Conservation (phyloP, 2,329 filamentous ascomycete genomes). For the Orbilia brochopaga region DNA sequence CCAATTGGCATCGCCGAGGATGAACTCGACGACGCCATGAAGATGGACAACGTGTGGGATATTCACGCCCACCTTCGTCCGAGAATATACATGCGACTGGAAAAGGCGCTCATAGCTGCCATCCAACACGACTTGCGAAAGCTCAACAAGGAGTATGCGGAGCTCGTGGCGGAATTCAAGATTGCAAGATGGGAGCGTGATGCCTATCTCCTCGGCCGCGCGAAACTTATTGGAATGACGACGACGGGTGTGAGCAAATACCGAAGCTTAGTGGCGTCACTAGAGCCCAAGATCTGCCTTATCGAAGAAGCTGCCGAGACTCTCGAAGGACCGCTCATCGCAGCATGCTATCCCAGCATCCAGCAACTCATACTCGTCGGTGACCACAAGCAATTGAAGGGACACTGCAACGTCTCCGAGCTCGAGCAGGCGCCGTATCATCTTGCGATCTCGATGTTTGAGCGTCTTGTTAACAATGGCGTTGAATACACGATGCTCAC, state of each 20-base stretch:
- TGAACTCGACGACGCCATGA: constrained; percentile 58
- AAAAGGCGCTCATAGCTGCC: constrained; percentile 63
- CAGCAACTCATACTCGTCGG: constrained; percentile 69
- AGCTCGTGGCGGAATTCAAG: constrained; percentile 63
- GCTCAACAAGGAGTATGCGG: constrained; percentile 63
- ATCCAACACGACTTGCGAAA: constrained; percentile 62
- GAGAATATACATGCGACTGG: constrained; percentile 70
- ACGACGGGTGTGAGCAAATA: constrained; percentile 84
- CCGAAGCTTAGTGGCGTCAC: constrained; percentile 69
- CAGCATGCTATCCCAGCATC: constrained; percentile 63
- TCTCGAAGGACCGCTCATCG: constrained; percentile 67
- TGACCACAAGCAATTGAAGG: constrained; percentile 79
- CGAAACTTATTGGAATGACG: constrained; percentile 71
- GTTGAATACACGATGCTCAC: constrained; percentile 70
- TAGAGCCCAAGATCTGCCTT: constrained; percentile 72
- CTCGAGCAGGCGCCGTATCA: constrained; percentile 69
- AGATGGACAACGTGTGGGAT: constrained; percentile 66
- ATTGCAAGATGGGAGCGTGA: constrained; percentile 68
- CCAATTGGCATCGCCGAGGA: constrained; percentile 57
- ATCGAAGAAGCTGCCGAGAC: constrained; percentile 84
- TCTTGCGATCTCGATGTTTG: constrained; percentile 78
- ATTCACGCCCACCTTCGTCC: constrained; percentile 67
- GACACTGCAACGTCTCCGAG: constrained; percentile 68
- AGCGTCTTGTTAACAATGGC: constrained; percentile 72
- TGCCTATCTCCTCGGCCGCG: constrained; percentile 66